Evolutionary conservation across 306 rosid species (phyloP), one percentile per base, ranked within the genome.

Genomic region (Glycine tomentella): DNA sequence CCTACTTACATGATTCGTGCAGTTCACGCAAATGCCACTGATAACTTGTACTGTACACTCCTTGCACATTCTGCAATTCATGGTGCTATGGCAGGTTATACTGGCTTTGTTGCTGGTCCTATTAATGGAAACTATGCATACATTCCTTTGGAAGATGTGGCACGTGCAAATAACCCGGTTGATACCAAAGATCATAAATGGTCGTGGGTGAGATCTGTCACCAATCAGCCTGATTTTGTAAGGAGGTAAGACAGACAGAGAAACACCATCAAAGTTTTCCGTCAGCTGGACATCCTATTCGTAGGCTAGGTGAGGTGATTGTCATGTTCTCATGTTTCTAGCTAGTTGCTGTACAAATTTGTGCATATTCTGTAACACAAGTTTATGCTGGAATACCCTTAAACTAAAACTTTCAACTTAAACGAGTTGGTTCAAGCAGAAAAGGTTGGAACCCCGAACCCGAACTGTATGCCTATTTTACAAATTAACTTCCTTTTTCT

Each of bases 141-240:
- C 87, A 92, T 94, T 82, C 93, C 90, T n/a, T 44, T 94, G 79
- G 88, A 89, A 67, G 97, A 92, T 78, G 92, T 92, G 12, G 93
- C 98, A 5, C 79, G 55, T 49, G 88, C 95, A 48, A 90, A 84
- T 73, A 91, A 89, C 80, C 87, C 71, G 4, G 97, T 94, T 53
- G 75, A 92, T 58, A 81, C 83, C 1, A 86, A 44, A 58, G 97
- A 91, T 75, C 97, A 90, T 80, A 89, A 84, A 69, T 92, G 98
- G 98, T 90, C 97, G n/a, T 94, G 97, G 97, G 89, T 94, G 61
- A 92, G 98, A 87, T 91, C 97, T 53, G 90, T 92, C 78, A 86
- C 93, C 64, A 94, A 74, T 79, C 97, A 92, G 84, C 98, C 97
- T 20, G 97, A 91, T 91, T 94, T 94, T 85, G 68, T 49, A 10